Base-by-base conservation (phyloP, 2,329 filamentous ascomycete species). In the Ophiostoma populinum region DNA sequence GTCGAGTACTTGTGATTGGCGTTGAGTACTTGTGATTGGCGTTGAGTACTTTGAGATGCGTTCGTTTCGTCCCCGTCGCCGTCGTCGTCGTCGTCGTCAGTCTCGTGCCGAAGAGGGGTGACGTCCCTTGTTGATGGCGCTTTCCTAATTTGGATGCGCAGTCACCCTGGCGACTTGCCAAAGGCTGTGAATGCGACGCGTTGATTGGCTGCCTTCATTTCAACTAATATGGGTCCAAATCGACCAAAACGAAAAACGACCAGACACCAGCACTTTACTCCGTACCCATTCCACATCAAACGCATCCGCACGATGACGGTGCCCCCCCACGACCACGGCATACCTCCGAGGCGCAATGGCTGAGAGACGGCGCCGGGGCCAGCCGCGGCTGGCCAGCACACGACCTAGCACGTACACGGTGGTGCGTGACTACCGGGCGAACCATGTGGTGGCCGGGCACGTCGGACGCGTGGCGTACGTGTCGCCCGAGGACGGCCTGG, bases 381-480 rank as follows among this genome's bases (percentile, higher is more conserved):
- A 11, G 24, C 27, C 20, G 3, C n/a, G 29, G 18, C 4, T 18
- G 7, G 6, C 20, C 6, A 21, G 9, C 4, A 24, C 22, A 19
- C 21, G 11, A 16, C 5, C 30, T 13, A 10, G 19, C 15, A 8
- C 37, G 2, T 26, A 37, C 22, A 36, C 38, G 12, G 28, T 44
- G 13, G 40, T 44, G 10, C 35, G 33, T 5, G 40, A 67, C 37
- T 53, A 52, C 36, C 51, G 55, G 26, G 49, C 55, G 24, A 56
- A 54, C 45, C 57, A 65, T 53, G 56, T 70, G 34, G 55, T 60
- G 36, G 63, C 62, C 45, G 68, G 68, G 50, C 63, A 69, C 46
- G 56, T 65, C 39, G 68, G 67, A 40, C 53, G 57, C 37, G 48
- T 62, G 27, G 51, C 52, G 6, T 73, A 71, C 43, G 45, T 53